Base-by-base conservation (phyloP, 495 filamentous ascomycete species). In the Aspergillus bridgeri region DNA sequence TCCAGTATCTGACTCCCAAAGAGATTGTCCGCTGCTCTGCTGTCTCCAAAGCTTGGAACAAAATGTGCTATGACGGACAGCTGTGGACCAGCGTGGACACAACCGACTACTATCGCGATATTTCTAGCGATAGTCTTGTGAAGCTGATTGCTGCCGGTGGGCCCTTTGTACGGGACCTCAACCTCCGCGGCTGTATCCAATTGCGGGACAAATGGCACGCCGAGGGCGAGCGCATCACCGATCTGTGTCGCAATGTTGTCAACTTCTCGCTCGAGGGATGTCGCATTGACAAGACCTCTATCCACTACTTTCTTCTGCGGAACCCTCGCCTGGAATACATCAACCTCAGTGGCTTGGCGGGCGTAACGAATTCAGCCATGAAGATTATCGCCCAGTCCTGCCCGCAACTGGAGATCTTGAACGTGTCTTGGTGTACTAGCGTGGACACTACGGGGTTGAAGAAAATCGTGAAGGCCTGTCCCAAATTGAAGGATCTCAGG, bases 11-110 rank as follows among this genome's bases (percentile, higher is more conserved):
- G 24, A 80, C 75, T 24, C 92, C 93, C 11, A 90, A 84, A 63
- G 87, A 98, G 67, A 83, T 98, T 48, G 83, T 98, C 9, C 85
- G 89, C 53, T 84, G 83, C 48, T 95, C 94, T 5, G 72, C 81
- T 15, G 88, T 96, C n/a, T 91, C 85, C 64, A 91, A 84, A 64
- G 68, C 80, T 17, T 98, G 94, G 81, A 78, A 96, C 69, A 75
- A 81, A 29, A 88, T 91, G 78, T 97, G 93, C 74, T 96, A 91
- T 60, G 94, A 98, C 69, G 94, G 94, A 7, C 94, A 98, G 71
- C 75, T 98, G 18, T 98, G 94, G 94, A 83, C 82, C 0, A 82
- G 80, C 48, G 79, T 98, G 44, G 91, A 98, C 66, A 87, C 91
- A 0, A 84, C 92, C 0, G 85, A 88, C 27, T 98, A 91, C 69